Conservation (phyloP, 73 alveolate genomes). For the Halteria grandinella region DNA sequence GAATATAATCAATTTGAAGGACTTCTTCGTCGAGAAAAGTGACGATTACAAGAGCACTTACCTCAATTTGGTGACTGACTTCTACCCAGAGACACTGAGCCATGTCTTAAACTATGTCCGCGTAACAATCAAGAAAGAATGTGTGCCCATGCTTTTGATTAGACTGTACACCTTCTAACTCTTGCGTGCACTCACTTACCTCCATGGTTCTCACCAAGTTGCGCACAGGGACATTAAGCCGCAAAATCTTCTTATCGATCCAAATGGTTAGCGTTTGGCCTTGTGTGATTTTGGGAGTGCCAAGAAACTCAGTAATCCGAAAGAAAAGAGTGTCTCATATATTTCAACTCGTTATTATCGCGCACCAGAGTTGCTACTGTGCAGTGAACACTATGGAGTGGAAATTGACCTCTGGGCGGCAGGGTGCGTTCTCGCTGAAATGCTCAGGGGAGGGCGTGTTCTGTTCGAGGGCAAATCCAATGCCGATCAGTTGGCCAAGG, state of each 20-base stretch:
- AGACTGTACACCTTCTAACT: constrained; percentile 86
- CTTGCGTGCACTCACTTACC: constrained; percentile 81
- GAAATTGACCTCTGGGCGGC: constrained; percentile 92
- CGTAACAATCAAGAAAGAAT: constrained; percentile 67
- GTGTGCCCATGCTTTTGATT: constrained; percentile 77
- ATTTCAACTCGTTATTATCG: constrained; percentile 88
- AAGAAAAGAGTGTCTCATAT: constrained; percentile 77
- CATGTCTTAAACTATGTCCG: constrained; percentile 75
- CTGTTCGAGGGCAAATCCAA: constrained; percentile 85
- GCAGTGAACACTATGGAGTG: constrained; percentile 73
- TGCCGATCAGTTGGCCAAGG: constrained; percentile 79
- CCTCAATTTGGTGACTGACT: constrained; percentile 87
- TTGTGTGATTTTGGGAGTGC: constrained; percentile 92
- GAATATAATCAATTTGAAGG: constrained; percentile 70
- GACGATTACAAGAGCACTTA: too few species aligned
- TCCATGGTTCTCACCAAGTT: constrained; percentile 76
- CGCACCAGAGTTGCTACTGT: constrained; percentile 89
- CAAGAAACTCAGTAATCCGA: constrained; percentile 69
- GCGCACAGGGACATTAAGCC: constrained; percentile 94
- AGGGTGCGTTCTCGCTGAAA: constrained; percentile 94
- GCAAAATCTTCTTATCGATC: constrained; percentile 82
- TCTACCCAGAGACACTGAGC: constrained; percentile 85
- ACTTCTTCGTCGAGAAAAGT: constrained; percentile 74
- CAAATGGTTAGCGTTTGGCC: constrained; percentile 69
- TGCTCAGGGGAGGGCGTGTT: constrained; percentile 79